Percentiles rank a stretch among this genome's conserved stretches.
These are phyloP conservation scores for Paecilomyces dactylethromorphus DNA, from an alignment of 2,329 filamentous ascomycete species.

Conservation along the genomic window DNA sequence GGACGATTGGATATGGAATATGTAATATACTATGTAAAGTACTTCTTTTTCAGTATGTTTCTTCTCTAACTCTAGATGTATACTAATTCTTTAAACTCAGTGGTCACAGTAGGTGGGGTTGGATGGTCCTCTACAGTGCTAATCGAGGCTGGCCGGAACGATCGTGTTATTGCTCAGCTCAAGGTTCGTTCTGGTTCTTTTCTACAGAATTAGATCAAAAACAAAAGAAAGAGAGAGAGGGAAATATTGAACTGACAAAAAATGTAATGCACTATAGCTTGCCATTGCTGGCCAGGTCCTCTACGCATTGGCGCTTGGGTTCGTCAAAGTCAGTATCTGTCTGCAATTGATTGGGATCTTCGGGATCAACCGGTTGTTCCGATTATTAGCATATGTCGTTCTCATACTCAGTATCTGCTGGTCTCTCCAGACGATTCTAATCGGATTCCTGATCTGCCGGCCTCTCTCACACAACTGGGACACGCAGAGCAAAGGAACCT, in stretches of 20 bases:
- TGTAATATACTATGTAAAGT: constrained; percentile 1
- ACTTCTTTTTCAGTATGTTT: neutral
- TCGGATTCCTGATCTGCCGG: constrained; percentile 1
- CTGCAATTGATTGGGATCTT: constrained; percentile 1
- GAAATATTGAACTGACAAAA: too few relatives aligned
- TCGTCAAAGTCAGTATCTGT: constrained; percentile 1
- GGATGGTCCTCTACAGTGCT: constrained; percentile 1
- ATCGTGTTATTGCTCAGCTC: neutral
- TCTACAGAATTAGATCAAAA: neutral
- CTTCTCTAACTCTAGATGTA: neutral
- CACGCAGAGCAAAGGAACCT: neutral
- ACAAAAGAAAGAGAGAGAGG: neutral
- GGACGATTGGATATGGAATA: constrained; percentile 1
- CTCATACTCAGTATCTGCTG: neutral
- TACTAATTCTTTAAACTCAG: neutral
- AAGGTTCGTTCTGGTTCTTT: neutral
- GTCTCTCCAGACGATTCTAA: constrained; percentile 1
- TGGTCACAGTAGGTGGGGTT: constrained; percentile 1
- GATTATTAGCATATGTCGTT: neutral
- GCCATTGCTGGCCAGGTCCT: constrained; percentile 2
- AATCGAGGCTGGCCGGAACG: neutral
- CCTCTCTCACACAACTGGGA: constrained; percentile 1
- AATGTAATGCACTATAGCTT: neutral
- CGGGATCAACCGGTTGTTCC: neutral
- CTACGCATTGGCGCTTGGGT: constrained; percentile 2